Evolutionary conservation across 305 asterid species (phyloP), one percentile per base, ranked within the genome.

Genomic region (Caryopteris hybrid): DNA sequence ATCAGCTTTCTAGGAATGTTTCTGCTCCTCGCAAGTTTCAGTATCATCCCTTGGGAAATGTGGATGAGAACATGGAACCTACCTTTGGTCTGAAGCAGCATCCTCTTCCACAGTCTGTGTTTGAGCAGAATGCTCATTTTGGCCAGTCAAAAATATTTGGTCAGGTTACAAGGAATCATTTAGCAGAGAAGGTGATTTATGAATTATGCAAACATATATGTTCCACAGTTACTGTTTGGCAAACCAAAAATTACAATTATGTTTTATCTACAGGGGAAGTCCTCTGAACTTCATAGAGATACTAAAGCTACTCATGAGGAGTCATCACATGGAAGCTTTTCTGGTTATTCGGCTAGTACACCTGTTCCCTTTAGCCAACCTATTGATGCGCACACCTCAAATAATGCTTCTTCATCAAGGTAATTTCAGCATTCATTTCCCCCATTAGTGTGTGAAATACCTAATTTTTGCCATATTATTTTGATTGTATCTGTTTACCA

Each of bases 11-110:
- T 64, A 66, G 81, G 69, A 86, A 76, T 69, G 85, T 48, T 70
- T 57, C 94, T 20, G 84, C 79, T 69, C 80, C 86, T 67, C 87
- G 85, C 61, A 90, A 90, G 77, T 86, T 90, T 85, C 96, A 84
- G 71, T 79, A 79, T 81, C 96, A 92, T 81, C 96, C 97, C 70
- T 84, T 92, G 96, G 95, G 95, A 62, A 86, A 90, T 74, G 63
- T 84, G 80, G 93, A 85, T 65, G 89, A 82, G 72, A 82, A 81
- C 69, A 75, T 45, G 52, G 91, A 78, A 63, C 78, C 81, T 78
- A 36, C 75, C 43, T 29, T 50, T 78, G 88, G 73, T 38, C 58
- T 55, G 76, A 83, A 84, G 77, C 87, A 85, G 66, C 84, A 85
- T 34, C 56, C 77, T 45, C 81, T 62, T 47, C 54, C 74, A 60